A percentile compares a stretch with the other conserved stretches of the same genome.
Evolutionary conservation across 108 stramenopile species (phyloP).

Genomic region (Cyclostephanos tholiformis): DNA sequence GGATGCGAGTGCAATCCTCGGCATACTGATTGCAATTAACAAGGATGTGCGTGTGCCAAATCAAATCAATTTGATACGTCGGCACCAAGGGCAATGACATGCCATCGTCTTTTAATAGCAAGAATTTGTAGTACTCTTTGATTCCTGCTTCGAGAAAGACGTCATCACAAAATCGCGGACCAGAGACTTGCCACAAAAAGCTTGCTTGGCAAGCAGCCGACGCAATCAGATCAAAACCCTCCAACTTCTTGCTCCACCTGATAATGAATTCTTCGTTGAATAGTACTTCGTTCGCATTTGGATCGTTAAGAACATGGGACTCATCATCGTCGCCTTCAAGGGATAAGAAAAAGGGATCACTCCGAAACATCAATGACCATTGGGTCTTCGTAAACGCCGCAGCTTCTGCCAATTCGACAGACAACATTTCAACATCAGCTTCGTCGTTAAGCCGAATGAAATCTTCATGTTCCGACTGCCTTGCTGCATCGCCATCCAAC

Average conservation of each 20-base stretch:
- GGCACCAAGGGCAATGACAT: conserved; percentile 41
- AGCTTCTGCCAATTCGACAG: background rate
- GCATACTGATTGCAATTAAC: conserved; percentile 31
- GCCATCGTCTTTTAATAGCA: conserved; percentile 18
- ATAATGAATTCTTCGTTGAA: background rate
- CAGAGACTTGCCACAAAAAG: conserved; percentile 68
- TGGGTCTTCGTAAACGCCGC: background rate
- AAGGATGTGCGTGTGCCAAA: conserved; percentile 69
- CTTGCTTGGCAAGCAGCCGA: conserved; percentile 46
- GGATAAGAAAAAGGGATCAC: conserved; percentile 1
- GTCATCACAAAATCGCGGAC: conserved; percentile 24
- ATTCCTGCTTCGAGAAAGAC: conserved; percentile 50
- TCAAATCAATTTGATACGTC: conserved; percentile 69
- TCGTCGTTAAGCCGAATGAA: background rate
- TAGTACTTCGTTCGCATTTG: background rate
- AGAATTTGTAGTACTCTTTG: conserved; percentile 43
- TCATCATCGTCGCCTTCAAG: no score
- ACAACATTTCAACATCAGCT: background rate
- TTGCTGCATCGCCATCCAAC: background rate
- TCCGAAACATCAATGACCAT: conserved; percentile 6
- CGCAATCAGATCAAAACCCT: conserved; percentile 45
- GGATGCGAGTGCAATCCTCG: conserved; percentile 44
- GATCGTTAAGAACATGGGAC: no score
- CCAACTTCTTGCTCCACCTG: conserved; percentile 12
- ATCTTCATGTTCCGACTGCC: background rate